Base-by-base conservation (phyloP, 306 rosid species). In the Arachis hypogaea region DNA sequence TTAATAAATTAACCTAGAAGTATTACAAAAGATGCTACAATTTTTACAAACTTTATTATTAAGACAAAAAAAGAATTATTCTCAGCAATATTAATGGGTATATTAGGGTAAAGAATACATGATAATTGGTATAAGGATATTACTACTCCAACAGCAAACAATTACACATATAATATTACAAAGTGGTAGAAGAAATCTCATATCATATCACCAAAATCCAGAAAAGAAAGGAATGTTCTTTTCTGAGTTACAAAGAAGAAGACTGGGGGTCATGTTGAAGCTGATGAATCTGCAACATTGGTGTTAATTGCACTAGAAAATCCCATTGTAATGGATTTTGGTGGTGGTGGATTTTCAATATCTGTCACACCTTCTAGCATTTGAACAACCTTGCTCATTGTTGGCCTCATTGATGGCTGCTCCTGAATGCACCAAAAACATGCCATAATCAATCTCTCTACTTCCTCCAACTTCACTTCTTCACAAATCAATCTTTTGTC, bases 401-500 rank as follows among this genome's bases (percentile, higher is more conserved):
- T 83, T 46, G 96, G 97, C 80, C 97, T 86, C 56, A 81, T 81
- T 52, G 88, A 84, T 38, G 96, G 97, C 30, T 84, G 96, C 63
- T 92, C 96, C 46, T 92, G 96, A 65, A 87, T 89, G 88, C 97
- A 92, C 96, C 97, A 92, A 75, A 89, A 89, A 70, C 92, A 69
- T 63, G 82, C 92, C 74, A 86, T 54, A 80, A 92, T 68, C 51
- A 91, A 84, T 66, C 97, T 82, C 58, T 7, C 72, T 42, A 77
- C 89, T 82, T 89, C 86, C 47, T 84, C 92, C 83, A 89, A 78
- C 18, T 89, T 82, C 1, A 92, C 67, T 60, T 81, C 92, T 78
- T 82, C 81, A 55, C 67, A 82, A 66, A 46, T 50, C 30, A 89
- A 45, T 77, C 86, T 89, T 72, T 40, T 84, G 78, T 92, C 93